A percentile compares a stretch with the other conserved stretches of the same genome.
Evolutionary conservation across 176 grass and related monocot species (phyloP).

Genomic region (Carex cristatella): DNA sequence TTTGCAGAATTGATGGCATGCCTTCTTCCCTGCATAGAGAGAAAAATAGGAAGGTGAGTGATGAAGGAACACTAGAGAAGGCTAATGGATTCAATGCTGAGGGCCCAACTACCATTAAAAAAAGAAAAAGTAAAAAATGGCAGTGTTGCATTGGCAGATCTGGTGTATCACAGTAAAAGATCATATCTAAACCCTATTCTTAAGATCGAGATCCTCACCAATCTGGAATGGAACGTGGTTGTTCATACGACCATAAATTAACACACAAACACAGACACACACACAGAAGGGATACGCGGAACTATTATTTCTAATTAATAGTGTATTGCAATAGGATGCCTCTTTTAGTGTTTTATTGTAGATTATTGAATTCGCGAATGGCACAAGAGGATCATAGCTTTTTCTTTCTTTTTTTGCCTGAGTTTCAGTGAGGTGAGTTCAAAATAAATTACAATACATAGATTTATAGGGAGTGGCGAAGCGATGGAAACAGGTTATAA

Average conservation of each 20-base stretch:
- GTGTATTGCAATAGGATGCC: background rate
- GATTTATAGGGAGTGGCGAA: background rate
- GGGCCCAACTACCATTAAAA: background rate
- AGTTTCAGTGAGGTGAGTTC: background rate
- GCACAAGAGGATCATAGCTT: background rate
- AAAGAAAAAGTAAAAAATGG: constrained; percentile 27
- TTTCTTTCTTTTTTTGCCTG: background rate
- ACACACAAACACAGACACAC: too few relatives aligned
- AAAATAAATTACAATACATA: background rate
- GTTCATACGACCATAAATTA: background rate
- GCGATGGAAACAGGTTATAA: background rate
- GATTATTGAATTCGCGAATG: background rate
- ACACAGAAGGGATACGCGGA: background rate
- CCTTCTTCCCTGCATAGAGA: constrained; percentile 8
- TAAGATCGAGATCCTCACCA: background rate
- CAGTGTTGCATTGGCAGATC: constrained; percentile 21
- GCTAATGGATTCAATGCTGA: constrained; percentile 22
- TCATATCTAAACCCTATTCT: background rate
- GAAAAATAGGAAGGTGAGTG: constrained; percentile 27
- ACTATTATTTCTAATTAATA: background rate
- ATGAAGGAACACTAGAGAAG: constrained; percentile 26
- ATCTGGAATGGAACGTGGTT: background rate
- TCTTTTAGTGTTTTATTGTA: background rate
- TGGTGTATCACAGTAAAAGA: background rate
- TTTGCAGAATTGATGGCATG: background rate